Base-by-base conservation (phyloP, 2,329 filamentous ascomycete genomes). In the Biscogniauxia marginata region DNA sequence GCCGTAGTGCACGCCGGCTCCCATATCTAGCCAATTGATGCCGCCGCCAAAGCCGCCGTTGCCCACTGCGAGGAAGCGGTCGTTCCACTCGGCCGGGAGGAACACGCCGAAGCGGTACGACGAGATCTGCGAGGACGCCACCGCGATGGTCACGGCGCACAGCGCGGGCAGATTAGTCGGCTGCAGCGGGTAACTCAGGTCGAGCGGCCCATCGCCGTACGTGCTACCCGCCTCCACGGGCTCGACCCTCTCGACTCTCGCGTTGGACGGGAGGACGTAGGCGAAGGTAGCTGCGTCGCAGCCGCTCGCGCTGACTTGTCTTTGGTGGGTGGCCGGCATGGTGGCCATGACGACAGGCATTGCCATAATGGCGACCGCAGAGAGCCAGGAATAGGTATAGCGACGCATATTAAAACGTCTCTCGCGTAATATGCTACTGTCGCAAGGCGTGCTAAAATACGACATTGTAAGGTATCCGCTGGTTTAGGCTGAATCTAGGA, bases 1-100 rank as follows among this genome's bases (percentile, higher is more conserved):
- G 7, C 77, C 77, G 53, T 76, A 74, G 22, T 68, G 63, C 0
- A 61, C 65, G 1, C 64, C 68, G 1, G 65, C 59, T 16, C 67
- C 65, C 70, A 73, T 71, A 44, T 71, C 70, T 7, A 69, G 59
- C 70, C 69, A 73, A 53, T 72, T 71, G 58, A 73, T 69, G 18
- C 70, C 70, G 3, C 70, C 70, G 16, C 68, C 71, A 24, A 75
- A 77, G 0, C 71, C 74, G 16, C 73, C 73, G 55, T 75, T 76
- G 1, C 74, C 75, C 5, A 74, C 67, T 0, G 71, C 61, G 4
- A 77, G 66, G 46, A 75, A 70, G 13, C 73, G 62, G 2, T 57
- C 58, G 48, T 74, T 75, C 74, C 74, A 76, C 23, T 65, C 60
- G 0, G 60, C 54, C 0, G 75, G 75, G 20, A 78, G 63, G 49